A percentile compares a stretch with the other conserved stretches of the same genome.
phyloP scores from a whole-genome alignment of 345 rosid genomes.

The Lepidium africanum region DNA sequence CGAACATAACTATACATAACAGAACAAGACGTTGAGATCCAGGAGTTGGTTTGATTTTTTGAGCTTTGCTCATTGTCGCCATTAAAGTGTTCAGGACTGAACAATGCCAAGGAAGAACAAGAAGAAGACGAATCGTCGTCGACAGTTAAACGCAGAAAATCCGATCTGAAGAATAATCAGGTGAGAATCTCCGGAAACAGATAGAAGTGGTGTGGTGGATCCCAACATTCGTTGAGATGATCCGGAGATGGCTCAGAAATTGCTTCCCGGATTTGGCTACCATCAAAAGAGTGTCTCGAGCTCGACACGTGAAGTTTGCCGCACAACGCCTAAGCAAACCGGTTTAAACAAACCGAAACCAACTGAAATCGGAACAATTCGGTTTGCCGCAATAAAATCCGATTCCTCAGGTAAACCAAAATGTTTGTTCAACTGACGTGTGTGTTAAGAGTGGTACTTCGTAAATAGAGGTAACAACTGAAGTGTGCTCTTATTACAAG shows the following conservation, averaged over 20 bases:
- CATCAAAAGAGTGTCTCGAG: constrained; percentile 1
- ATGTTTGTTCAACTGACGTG: background rate
- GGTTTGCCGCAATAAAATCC: background rate
- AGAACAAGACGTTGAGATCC: constrained; percentile 38
- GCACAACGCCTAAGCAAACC: constrained; percentile 23
- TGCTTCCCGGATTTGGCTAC: background rate
- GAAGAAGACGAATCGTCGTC: background rate
- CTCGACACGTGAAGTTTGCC: constrained; percentile 22
- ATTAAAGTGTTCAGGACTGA: constrained; percentile 21
- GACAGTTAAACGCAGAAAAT: background rate
- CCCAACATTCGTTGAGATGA: background rate
- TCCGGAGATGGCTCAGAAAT: background rate
- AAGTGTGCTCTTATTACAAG: constrained; percentile 5
- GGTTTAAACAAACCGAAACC: background rate
- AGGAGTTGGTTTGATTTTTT: constrained; percentile 34
- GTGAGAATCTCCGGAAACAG: background rate
- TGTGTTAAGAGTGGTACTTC: background rate
- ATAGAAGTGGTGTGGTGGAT: background rate
- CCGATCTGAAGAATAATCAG: constrained; percentile 4
- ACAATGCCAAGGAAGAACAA: background rate
- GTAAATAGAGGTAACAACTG: background rate
- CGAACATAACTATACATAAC: constrained; percentile 35
- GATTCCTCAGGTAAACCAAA: background rate
- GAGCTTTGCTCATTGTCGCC: constrained; percentile 53
- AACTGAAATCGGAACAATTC: background rate